These are phyloP conservation scores for Colletotrichum nymphaeae DNA, from an alignment of 2,329 filamentous ascomycete species.

Conservation along the genomic window DNA sequence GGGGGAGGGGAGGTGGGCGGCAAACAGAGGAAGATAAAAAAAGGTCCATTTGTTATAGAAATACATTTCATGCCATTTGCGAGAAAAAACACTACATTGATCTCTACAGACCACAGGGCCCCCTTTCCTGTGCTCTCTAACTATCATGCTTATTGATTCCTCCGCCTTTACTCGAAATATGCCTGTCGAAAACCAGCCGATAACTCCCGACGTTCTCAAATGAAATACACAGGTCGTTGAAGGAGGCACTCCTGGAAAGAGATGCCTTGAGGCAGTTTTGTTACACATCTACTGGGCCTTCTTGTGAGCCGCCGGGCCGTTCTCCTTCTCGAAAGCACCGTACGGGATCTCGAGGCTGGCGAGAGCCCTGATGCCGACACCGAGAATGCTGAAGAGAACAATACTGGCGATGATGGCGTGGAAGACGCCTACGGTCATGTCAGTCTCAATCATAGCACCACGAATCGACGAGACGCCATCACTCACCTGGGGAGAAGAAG, in stretches of 20 bases:
- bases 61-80: constrained; percentile 31
- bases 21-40: constrained; percentile 8
- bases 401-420: constrained; percentile 81
- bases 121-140: neutral
- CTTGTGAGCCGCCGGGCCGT: constrained; percentile 89
- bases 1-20: constrained; percentile 13
- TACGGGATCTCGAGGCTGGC: constrained; percentile 89
- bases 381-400: constrained; percentile 80
- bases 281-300: constrained; percentile 80
- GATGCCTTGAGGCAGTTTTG: neutral
- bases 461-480: neutral
- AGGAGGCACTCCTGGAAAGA: neutral
- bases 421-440: constrained; percentile 77
- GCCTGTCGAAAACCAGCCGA: constrained; percentile 29
- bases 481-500: constrained; percentile 87
- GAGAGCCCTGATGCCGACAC: constrained; percentile 81
- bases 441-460: neutral
- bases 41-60: constrained; percentile 31
- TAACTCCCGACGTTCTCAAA: constrained; percentile 34
- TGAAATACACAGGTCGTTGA: constrained; percentile 23
- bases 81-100: constrained; percentile 11
- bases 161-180: constrained; percentile 17
- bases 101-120: neutral
- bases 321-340: constrained; percentile 96
- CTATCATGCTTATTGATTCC: constrained; percentile 1